Conservation (phyloP, 495 filamentous ascomycete species). For the Xanthoparmelia taractica region DNA sequence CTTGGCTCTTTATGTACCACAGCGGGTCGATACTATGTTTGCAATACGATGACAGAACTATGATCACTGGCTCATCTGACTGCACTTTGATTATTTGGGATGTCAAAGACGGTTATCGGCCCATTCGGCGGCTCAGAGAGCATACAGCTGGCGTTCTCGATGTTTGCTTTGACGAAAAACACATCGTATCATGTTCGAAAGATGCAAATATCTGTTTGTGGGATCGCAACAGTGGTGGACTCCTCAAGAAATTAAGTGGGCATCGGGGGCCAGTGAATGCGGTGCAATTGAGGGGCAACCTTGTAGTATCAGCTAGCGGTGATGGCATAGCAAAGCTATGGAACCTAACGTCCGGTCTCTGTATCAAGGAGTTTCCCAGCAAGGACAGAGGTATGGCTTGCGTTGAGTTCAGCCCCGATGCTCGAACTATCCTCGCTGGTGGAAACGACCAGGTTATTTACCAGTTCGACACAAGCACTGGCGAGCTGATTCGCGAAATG, state of each 20-base stretch:
- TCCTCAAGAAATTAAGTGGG: slow-evolving; percentile 68
- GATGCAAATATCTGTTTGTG: slow-evolving; percentile 87
- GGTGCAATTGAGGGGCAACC: slow-evolving; percentile 84
- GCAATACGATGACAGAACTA: slow-evolving; percentile 83
- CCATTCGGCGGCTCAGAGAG: slow-evolving; percentile 62
- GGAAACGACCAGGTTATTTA: slow-evolving; percentile 92
- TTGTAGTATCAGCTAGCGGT: slow-evolving; percentile 83
- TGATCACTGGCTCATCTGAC: slow-evolving; percentile 93
- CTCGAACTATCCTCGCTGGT: slow-evolving; percentile 77
- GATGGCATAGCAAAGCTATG: slow-evolving; percentile 90
- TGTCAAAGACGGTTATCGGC: slow-evolving; percentile 64
- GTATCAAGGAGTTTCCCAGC: slow-evolving; percentile 78
- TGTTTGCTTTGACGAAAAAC: slow-evolving; percentile 79
- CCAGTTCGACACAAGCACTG: slow-evolving; percentile 86
- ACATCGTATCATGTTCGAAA: slow-evolving; percentile 95
- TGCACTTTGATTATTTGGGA: slow-evolving; percentile 87
- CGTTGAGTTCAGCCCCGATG: slow-evolving; percentile 90
- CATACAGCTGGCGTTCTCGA: slow-evolving; percentile 88
- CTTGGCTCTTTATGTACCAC: slow-evolving; percentile 45
- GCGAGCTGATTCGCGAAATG: slow-evolving; percentile 69
- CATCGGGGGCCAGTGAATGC: slow-evolving; percentile 92
- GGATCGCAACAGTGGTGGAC: slow-evolving; percentile 68
- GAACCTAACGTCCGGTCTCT: slow-evolving; percentile 78
- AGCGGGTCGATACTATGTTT: slow-evolving; percentile 88
- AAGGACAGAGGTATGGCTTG: slow-evolving; percentile 89